Percentiles rank a stretch among this genome's conserved stretches.
phyloP scores from a whole-genome alignment of 345 rosid species.

The Garcia nutans region DNA sequence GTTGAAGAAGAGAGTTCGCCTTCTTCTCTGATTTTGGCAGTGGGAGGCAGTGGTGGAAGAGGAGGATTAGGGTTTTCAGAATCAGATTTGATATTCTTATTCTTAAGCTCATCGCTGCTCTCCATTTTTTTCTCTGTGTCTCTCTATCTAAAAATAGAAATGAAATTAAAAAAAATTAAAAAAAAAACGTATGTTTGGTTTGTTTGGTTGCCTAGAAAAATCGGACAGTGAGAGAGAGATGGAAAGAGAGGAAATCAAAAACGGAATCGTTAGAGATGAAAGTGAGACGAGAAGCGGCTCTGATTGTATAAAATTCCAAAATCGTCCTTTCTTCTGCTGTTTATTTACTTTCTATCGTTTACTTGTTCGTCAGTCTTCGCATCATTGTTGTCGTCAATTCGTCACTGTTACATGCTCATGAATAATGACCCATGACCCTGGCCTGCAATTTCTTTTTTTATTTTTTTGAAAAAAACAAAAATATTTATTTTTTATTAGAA shows the following conservation, averaged over 20 bases:
- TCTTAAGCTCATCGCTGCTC: neutral
- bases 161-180: too few species aligned
- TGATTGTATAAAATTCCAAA: neutral
- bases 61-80: constrained; percentile 9
- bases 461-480: too few species aligned
- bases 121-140: neutral
- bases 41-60: neutral
- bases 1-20: constrained; percentile 75
- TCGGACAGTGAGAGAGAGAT: neutral
- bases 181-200: neutral
- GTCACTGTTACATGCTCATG: too few species aligned
- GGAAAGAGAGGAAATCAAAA: neutral
- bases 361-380: too few species aligned
- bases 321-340: neutral
- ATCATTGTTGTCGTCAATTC: too few species aligned
- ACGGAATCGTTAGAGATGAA: neutral
- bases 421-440: too few species aligned
- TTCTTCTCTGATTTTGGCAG: constrained; percentile 52
- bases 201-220: neutral
- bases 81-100: neutral
- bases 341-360: too few species aligned
- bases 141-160: neutral
- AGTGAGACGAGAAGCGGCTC: neutral
- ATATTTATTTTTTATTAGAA: too few species aligned
- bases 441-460: too few species aligned